These are phyloP conservation scores for Mallotus japonicus DNA, from an alignment of 441 rosid species.

Conservation along the genomic window DNA sequence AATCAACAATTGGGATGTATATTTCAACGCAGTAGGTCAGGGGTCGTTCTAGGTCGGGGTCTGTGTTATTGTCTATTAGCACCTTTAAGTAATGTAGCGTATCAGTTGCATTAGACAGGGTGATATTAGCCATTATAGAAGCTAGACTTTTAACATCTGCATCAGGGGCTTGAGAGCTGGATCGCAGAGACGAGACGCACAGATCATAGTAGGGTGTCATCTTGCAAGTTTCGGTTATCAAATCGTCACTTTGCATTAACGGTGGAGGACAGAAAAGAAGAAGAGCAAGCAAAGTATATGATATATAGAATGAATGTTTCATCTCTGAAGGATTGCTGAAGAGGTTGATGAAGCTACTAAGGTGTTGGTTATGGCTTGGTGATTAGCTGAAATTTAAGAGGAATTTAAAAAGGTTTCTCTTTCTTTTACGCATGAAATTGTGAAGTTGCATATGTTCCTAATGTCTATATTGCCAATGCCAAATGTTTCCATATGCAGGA, in stretches of 20 bases:
- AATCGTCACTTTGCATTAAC: slow-evolving; percentile 28
- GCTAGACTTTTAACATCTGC: slow-evolving; percentile 52
- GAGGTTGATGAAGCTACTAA: neutral
- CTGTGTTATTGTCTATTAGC: slow-evolving; percentile 37
- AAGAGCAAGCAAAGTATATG: slow-evolving; percentile 8
- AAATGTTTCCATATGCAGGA: neutral
- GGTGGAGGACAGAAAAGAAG: slow-evolving; percentile 14
- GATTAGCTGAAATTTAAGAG: neutral
- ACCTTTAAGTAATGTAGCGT: slow-evolving; percentile 45
- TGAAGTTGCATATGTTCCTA: neutral
- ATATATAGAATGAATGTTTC: slow-evolving; percentile 20
- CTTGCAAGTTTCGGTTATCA: slow-evolving; percentile 53
- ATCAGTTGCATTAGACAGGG: slow-evolving; percentile 50
- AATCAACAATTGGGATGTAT: slow-evolving; percentile 65
- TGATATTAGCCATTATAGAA: slow-evolving; percentile 36
- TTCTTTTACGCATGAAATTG: neutral
- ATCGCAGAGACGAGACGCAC: slow-evolving; percentile 48
- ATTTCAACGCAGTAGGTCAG: slow-evolving; percentile 65
- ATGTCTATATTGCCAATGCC: neutral
- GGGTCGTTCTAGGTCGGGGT: slow-evolving; percentile 49
- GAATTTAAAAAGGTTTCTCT: neutral
- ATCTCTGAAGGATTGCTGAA: slow-evolving; percentile 4
- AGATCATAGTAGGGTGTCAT: slow-evolving; percentile 61
- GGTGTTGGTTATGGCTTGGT: neutral
- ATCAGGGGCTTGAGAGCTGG: slow-evolving; percentile 21